Conservation (phyloP, 2,329 filamentous ascomycete genomes). For the Penicillium digitatum region DNA sequence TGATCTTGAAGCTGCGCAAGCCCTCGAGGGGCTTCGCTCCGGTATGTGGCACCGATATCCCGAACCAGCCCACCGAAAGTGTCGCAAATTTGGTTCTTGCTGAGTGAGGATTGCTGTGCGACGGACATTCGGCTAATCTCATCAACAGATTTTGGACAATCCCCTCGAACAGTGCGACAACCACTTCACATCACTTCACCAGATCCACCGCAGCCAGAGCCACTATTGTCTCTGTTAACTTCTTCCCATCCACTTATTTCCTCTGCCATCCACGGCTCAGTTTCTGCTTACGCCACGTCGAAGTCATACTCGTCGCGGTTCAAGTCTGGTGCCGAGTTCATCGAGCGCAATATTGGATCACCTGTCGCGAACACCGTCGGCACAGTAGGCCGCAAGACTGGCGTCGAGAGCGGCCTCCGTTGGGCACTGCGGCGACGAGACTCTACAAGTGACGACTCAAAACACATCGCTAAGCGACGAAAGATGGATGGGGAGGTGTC, state of each 20-base stretch:
- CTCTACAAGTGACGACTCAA: constrained; percentile 32
- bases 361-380: constrained; percentile 84
- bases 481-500: constrained; percentile 39
- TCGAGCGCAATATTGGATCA: constrained; percentile 77
- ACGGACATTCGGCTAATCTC: constrained; percentile 10
- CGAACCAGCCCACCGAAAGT: background rate
- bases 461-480: constrained; percentile 40
- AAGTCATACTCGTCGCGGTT: constrained; percentile 90
- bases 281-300: constrained; percentile 78
- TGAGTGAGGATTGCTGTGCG: background rate
- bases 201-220: constrained; percentile 60
- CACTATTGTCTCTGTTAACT: constrained; percentile 78
- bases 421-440: constrained; percentile 64
- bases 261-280: constrained; percentile 76
- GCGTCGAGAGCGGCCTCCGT: constrained; percentile 79
- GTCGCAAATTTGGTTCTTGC: background rate
- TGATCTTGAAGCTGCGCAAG: constrained; percentile 63
- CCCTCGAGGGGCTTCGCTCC: constrained; percentile 68
- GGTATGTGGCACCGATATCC: constrained; percentile 48
- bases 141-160: constrained; percentile 62
- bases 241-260: constrained; percentile 83
- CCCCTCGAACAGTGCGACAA: constrained; percentile 50
- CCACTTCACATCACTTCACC: constrained; percentile 31
- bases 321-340: constrained; percentile 82
- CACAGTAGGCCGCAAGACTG: constrained; percentile 76